A percentile compares a stretch with the other conserved stretches of the same genome.
Conservation (phyloP, 129 eudicot species). For the Gnaphalium uliginosum region DNA sequence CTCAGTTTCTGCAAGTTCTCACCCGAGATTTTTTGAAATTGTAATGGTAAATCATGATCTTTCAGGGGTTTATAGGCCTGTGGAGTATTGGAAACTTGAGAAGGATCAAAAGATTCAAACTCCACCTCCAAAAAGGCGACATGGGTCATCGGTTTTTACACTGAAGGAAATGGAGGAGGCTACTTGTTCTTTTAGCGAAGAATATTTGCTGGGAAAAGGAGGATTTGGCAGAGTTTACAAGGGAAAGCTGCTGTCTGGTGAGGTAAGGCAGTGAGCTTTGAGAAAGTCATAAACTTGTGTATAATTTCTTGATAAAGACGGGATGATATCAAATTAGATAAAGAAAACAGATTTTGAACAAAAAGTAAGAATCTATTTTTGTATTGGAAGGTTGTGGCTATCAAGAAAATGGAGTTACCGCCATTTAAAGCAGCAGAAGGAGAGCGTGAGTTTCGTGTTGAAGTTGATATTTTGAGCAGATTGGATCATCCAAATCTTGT, state of each 20-base stretch:
- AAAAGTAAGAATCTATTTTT: conserved; percentile 18
- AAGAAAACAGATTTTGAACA: conserved; percentile 8
- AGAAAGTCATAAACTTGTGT: conserved; percentile 12
- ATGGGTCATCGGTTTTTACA: conserved; percentile 80
- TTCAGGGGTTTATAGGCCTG: conserved; percentile 90
- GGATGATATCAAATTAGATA: not conserved
- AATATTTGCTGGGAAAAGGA: conserved; percentile 79
- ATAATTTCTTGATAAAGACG: not conserved
- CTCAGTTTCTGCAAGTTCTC: conserved; percentile 9
- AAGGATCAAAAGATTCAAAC: conserved; percentile 46
- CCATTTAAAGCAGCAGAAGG: conserved; percentile 87
- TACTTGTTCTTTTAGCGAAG: conserved; percentile 80
- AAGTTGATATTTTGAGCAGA: conserved; percentile 97
- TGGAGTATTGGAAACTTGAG: conserved; percentile 78
- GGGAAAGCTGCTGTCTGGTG: conserved; percentile 82
- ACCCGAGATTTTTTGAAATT: conserved; percentile 16
- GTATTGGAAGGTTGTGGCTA: conserved; percentile 72
- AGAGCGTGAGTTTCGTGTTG: conserved; percentile 94
- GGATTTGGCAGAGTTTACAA: conserved; percentile 95
- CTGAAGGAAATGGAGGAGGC: conserved; percentile 96
- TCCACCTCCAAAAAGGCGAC: conserved; percentile 64
- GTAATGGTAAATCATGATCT: conserved; percentile 5
- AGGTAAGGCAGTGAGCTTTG: conserved; percentile 66
- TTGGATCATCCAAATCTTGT: conserved; percentile 96
- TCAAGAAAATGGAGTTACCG: conserved; percentile 98